Evolutionary conservation across 1,284 basidiomycete genomes (phyloP).

Genomic region (Schizophyllum commune): DNA sequence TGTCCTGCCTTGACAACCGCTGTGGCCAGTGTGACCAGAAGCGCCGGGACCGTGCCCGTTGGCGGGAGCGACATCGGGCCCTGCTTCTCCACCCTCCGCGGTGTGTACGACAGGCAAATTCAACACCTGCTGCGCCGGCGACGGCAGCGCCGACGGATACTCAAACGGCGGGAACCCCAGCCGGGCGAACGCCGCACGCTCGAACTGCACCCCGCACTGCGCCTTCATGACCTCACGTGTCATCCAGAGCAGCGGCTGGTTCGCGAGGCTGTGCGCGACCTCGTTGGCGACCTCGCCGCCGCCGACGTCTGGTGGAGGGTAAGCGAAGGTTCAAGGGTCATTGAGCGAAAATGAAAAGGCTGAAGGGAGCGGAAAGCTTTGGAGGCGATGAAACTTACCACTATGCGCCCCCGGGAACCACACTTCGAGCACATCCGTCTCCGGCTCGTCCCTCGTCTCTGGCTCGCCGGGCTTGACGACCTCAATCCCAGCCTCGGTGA

Average conservation of each 20-base stretch:
- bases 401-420: conserved; percentile 41
- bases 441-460: neutral
- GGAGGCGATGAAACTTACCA: conserved; percentile 23
- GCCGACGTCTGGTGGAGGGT: conserved; percentile 38
- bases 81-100: neutral
- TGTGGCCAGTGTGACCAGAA: too few relatives aligned
- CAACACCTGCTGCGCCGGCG: neutral
- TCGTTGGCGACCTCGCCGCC: conserved; percentile 37
- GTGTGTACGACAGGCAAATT: neutral
- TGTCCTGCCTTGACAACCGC: too few relatives aligned
- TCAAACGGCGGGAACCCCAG: conserved; percentile 20
- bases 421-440: conserved; percentile 34
- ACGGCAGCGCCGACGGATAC: neutral
- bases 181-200: conserved; percentile 26
- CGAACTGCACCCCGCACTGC: conserved; percentile 38
- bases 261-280: conserved; percentile 30
- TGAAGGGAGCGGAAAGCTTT: neutral
- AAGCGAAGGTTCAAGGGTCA: neutral
- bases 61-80: too few relatives aligned
- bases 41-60: neutral
- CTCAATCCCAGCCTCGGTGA: neutral
- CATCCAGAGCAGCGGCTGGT: conserved; percentile 56
- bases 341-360: neutral
- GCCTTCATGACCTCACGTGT: conserved; percentile 39
- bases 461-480: neutral